A percentile compares a stretch with the other conserved stretches of the same genome.
These are phyloP conservation scores for Parietaria judaica DNA, from an alignment of 306 rosid genomes.

Conservation along the genomic window DNA sequence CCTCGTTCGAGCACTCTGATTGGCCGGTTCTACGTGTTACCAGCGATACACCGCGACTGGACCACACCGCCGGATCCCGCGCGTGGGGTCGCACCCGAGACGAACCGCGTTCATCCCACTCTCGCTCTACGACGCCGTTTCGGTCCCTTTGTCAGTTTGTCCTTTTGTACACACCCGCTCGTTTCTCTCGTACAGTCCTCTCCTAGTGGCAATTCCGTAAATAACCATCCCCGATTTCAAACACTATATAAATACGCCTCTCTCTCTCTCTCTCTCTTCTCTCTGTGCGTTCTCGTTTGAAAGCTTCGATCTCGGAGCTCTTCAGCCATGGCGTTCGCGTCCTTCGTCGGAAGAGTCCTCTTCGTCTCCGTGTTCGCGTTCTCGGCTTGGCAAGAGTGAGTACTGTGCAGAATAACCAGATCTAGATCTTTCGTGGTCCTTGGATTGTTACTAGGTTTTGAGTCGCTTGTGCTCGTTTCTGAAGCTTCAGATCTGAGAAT, in stretches of 20 bases:
- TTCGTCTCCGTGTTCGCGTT: constrained; percentile 51
- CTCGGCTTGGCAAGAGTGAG: constrained; percentile 62
- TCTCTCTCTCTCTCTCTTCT: constrained; percentile 3
- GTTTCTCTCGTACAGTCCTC: background rate
- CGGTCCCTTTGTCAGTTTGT: background rate
- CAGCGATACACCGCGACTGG: background rate
- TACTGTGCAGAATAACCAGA: constrained; percentile 17
- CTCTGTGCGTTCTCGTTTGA: background rate
- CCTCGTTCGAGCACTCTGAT: background rate
- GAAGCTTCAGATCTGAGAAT: constrained; percentile 13
- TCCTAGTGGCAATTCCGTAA: background rate
- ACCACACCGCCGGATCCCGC: background rate
- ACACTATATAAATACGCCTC: background rate
- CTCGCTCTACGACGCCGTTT: constrained; percentile 8
- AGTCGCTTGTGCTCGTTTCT: constrained; percentile 7
- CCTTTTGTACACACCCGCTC: background rate
- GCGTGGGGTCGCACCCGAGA: background rate
- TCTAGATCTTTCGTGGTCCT: constrained; percentile 12
- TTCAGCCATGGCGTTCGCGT: constrained; percentile 47
- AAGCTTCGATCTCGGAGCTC: background rate
- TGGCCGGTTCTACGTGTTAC: constrained; percentile 21
- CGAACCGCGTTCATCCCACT: background rate
- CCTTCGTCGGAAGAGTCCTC: constrained; percentile 51
- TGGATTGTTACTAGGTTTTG: background rate
- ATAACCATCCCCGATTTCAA: background rate